phyloP scores from a whole-genome alignment of 495 filamentous ascomycete species.

The Annulohypoxylon bovei region DNA sequence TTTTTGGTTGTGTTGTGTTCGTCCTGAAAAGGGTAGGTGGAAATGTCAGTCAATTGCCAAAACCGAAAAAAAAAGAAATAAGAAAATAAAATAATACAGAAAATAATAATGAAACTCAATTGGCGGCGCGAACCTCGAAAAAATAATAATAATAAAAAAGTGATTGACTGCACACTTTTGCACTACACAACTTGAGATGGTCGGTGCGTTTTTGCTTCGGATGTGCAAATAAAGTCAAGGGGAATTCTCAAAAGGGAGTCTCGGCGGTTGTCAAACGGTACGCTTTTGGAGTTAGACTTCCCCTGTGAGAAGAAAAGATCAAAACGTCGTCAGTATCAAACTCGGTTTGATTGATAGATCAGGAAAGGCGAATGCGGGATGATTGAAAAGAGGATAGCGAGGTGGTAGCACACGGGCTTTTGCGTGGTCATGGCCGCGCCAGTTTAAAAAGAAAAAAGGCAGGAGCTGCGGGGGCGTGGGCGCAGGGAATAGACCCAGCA shows the following conservation, averaged over 20 bases:
- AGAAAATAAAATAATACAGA: conserved; percentile 4
- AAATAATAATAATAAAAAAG: conserved; percentile 2
- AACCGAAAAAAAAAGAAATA: conserved; percentile 18
- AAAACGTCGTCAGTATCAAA: conserved; percentile 52
- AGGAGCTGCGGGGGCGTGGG: conserved; percentile 60
- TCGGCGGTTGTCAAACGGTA: conserved; percentile 47
- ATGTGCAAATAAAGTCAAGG: conserved; percentile 38
- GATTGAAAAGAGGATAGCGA: conserved; percentile 69
- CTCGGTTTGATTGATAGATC: conserved; percentile 59
- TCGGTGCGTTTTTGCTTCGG: conserved; percentile 34
- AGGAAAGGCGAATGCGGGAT: conserved; percentile 68
- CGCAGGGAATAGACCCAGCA: conserved; percentile 31
- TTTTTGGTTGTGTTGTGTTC: conserved; percentile 18
- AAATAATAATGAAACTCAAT: conserved; percentile 30
- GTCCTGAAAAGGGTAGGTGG: conserved; percentile 36
- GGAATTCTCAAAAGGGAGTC: conserved; percentile 40
- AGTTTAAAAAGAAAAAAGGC: conserved; percentile 51
- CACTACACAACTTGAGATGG: conserved; percentile 5
- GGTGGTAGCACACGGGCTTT: conserved; percentile 62
- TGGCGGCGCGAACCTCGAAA: conserved; percentile 25
- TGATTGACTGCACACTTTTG: conserved; percentile 12
- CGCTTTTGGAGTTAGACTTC: conserved; percentile 54
- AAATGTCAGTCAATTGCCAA: conserved; percentile 43
- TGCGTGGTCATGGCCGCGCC: conserved; percentile 55
- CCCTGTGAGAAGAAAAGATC: conserved; percentile 56